Evolutionary conservation across 1,284 basidiomycete species (phyloP), one percentile per base, ranked within the genome.

Genomic region (Austroboletus niveus): DNA sequence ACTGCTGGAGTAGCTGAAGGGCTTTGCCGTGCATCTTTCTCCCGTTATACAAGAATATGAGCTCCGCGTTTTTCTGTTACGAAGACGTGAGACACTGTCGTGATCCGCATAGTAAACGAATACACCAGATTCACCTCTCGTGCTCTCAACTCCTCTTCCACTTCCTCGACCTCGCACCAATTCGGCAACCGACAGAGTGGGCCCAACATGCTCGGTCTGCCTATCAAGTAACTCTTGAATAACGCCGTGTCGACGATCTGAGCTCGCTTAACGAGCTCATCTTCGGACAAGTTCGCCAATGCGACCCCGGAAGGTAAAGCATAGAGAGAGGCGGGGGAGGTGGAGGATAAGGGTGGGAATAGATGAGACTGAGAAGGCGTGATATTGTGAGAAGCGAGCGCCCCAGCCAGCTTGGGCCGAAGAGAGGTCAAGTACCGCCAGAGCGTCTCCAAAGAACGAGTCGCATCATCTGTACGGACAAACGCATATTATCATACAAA

Each of bases 121-220:
- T 3, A 46, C 32, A 27, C 24, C 3, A 7, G 45, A 61, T 78
- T 49, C 57, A 93, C 94, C 80, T 90, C 87, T 31, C 89, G 81
- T 34, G 84, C 84, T 57, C 84, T 80, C 41, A 99, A 72, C 52
- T 94, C 82, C 64, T 90, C 91, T 67, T 98, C 94, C 0, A 99
- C 93, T 65, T 98, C 93, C 2, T 86, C 85, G 0, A 98, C 94
- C 64, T 98, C 94, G 70, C 95, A 98, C 93, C 94, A 99, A 69
- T 98, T 98, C 20, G 92, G 84, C 38, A 96, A 77, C 36, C 97
- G 81, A 70, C 96, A 98, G 41, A 99, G 70, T 24, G 92, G 84
- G 0, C 92, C 94, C 5, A 99, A 75, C 53, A 99, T 73, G 9
- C 81, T 84, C 0, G 96, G 94, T 51, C 90, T 79, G 30, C 89